Evolutionary conservation across 805 yeast genomes (phyloP), one percentile per base, ranked within the genome.

Genomic region (Vanderwaltozyma verrucispora): DNA sequence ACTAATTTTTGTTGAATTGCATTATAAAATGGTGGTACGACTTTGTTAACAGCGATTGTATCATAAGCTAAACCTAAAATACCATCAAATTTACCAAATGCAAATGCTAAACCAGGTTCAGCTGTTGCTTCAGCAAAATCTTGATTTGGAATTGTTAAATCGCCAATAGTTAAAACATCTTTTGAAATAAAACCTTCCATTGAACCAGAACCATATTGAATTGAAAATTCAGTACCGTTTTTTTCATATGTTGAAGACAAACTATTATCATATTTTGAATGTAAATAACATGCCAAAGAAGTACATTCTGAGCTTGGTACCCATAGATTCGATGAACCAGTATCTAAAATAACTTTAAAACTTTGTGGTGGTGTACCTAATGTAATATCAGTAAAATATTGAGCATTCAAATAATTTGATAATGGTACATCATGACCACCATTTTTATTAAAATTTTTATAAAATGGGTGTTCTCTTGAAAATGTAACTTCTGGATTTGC

Each of bases 51-150:
- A 13, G 96, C 75, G 50, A 92, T 87, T 37, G 95, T 71, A 65
- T 85, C 85, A 65, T 89, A 92, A 47, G 85, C 98, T 50, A 92
- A 75, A 48, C 98, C 98, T 46, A 92, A 69, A 49, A 92, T 88
- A 67, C 98, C 98, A 61, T 92, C 98, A 60, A 92, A 92, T 67
- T 92, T 89, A 63, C 96, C 98, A 64, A 92, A 92, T 36, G 98
- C 97, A 67, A 92, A 92, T 0, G 96, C 92, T 49, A 92, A 74
- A 40, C 98, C 98, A 30, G 97, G 97, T 70, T 92, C 98, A 52
- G 76, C 75, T 41, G 98, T 92, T 46, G 96, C 89, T 71, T 92
- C 98, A 43, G 95, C 97, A 59, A 92, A 92, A 60, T 80, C 94
- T 69, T 89, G 97, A 47, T 80, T 67, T 48, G 87, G 81, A 56